These are phyloP conservation scores for Mortierella sp. DNA, from an alignment of 371 early-diverging fungal genomes.

Conservation along the genomic window DNA sequence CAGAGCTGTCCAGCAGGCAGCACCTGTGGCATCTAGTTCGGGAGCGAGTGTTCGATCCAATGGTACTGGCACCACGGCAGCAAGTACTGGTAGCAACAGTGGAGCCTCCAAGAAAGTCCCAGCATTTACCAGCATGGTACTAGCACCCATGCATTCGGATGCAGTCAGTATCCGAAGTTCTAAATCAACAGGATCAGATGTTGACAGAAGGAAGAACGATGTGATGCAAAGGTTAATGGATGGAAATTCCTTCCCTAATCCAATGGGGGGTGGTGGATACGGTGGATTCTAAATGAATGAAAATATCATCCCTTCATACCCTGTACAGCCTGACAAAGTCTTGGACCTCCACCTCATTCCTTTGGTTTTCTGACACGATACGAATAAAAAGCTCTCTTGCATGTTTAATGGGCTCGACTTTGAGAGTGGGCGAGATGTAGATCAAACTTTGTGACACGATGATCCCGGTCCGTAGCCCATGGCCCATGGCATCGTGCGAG, in stretches of 20 bases:
- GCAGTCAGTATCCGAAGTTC: conserved; percentile 29
- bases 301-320: no score
- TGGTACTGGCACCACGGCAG: conserved; percentile 4
- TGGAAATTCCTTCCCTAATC: conserved; percentile 19
- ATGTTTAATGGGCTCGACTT: no score
- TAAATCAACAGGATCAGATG: conserved; percentile 25
- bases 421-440: no score
- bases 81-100: background rate
- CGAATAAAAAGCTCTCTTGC: no score
- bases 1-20: conserved; percentile 24
- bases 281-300: background rate
- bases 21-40: conserved; percentile 12
- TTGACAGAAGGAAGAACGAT: conserved; percentile 25
- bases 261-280: conserved; percentile 7
- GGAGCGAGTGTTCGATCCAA: conserved; percentile 18
- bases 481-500: no score
- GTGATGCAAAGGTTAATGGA: conserved; percentile 43
- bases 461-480: no score
- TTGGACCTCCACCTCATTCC: no score
- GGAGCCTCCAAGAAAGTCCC: conserved; percentile 17
- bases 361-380: no score
- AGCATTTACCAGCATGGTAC: conserved; percentile 19
- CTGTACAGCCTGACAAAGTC: no score
- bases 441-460: no score
- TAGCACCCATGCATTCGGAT: conserved; percentile 19